Conservation (phyloP, 1,284 basidiomycete genomes). For the Ustilago bromivora region DNA sequence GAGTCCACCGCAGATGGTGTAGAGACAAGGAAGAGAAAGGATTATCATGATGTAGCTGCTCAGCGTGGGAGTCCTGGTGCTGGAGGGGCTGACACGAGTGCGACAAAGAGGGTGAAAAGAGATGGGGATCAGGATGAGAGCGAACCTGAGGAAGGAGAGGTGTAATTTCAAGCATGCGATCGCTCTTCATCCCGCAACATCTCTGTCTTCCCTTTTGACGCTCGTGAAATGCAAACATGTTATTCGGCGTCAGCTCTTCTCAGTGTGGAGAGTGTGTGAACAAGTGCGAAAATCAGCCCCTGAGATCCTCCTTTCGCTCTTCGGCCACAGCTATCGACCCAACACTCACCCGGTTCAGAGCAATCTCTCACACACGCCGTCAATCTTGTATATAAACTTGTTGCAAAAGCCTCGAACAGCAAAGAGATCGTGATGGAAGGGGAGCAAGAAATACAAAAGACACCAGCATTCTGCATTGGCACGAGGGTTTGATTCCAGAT, state of each 20-base stretch:
- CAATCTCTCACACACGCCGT: background rate
- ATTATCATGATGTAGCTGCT: background rate
- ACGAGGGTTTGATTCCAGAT: background rate
- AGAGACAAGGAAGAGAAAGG: slow-evolving; percentile 33
- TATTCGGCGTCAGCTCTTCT: background rate
- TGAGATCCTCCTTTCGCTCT: background rate
- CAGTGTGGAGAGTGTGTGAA: background rate
- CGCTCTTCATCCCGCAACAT: background rate
- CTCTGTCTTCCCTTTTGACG: background rate
- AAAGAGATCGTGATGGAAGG: background rate
- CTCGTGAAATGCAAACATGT: background rate
- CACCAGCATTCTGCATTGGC: background rate
- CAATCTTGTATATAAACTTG: background rate
- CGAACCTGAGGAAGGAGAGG: slow-evolving; percentile 51
- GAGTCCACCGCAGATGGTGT: slow-evolving; percentile 4
- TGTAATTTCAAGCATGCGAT: slow-evolving; percentile 17
- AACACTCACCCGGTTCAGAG: background rate
- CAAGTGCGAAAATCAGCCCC: background rate
- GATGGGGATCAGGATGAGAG: slow-evolving; percentile 25
- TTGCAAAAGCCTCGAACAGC: background rate
- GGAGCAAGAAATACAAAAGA: slow-evolving; percentile 4
- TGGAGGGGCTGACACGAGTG: background rate
- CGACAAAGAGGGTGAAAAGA: slow-evolving; percentile 16
- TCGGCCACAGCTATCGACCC: background rate
- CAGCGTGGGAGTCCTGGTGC: background rate